A percentile compares a stretch with the other conserved stretches of the same genome.
Conservation (phyloP, 495 filamentous ascomycete genomes). For the Aspergillus biplanus region DNA sequence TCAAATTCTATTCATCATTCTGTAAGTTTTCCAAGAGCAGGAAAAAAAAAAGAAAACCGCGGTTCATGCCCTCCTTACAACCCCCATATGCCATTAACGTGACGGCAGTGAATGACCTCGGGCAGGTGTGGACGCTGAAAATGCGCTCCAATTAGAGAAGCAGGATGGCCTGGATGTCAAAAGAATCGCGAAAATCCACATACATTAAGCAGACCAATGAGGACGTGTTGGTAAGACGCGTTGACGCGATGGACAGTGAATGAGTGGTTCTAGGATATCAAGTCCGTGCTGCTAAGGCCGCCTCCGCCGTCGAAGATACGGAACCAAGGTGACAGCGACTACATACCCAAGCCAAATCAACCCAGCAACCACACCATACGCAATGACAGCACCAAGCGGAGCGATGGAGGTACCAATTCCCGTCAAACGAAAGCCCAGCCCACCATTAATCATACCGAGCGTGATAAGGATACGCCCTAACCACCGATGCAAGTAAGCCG, state of each 20-base stretch:
- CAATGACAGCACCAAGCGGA: constrained; percentile 48
- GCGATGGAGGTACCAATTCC: constrained; percentile 20
- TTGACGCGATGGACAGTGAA: background rate
- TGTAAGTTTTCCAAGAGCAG: no score
- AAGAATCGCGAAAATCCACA: background rate
- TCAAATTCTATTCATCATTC: background rate
- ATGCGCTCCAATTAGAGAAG: background rate
- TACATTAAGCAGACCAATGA: background rate
- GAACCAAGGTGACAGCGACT: background rate
- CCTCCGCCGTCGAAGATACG: background rate
- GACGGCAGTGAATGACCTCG: no score
- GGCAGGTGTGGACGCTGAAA: no score
- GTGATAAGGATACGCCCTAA: constrained; percentile 64
- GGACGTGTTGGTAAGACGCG: background rate
- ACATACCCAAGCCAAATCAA: background rate
- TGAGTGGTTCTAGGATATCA: background rate
- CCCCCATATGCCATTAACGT: no score
- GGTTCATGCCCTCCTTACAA: no score
- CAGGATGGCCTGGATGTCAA: background rate
- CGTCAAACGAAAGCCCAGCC: constrained; percentile 63
- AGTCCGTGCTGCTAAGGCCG: background rate
- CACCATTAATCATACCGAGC: constrained; percentile 73
- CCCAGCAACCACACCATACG: constrained; percentile 56
- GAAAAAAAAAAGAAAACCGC: no score
- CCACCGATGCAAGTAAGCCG: constrained; percentile 71